A percentile compares a stretch with the other conserved stretches of the same genome.
Conservation (phyloP, 331 rosid species). For the Quercus lobata region DNA sequence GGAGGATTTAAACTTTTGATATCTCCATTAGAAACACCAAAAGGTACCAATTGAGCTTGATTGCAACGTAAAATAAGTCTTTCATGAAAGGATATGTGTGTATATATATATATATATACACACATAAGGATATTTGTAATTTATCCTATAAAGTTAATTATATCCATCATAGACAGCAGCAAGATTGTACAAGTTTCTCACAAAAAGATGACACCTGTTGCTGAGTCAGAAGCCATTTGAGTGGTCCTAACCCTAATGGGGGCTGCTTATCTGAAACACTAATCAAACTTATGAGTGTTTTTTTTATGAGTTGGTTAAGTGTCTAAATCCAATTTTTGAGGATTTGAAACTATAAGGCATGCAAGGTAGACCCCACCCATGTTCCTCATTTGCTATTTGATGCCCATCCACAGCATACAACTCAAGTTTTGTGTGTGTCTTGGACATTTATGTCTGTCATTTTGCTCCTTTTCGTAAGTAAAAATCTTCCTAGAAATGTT, state of each 20-base stretch:
- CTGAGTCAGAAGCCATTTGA: constrained; percentile 11
- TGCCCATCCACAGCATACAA: neutral
- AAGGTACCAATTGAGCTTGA: no score
- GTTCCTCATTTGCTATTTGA: neutral
- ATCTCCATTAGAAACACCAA: no score
- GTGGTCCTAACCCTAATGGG: constrained; percentile 23
- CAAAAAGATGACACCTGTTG: neutral
- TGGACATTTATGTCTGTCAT: neutral
- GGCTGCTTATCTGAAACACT: constrained; percentile 11
- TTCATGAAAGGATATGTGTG: no score
- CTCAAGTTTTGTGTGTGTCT: constrained; percentile 3
- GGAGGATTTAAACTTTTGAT: no score
- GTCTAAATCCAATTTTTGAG: constrained; percentile 1
- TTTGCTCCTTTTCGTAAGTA: no score
- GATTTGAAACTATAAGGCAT: constrained; percentile 10
- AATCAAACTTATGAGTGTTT: constrained; percentile 16
- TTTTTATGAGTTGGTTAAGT: constrained; percentile 19
- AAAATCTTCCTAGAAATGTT: no score
- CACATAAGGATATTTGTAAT: no score
- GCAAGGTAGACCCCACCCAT: constrained; percentile 20
- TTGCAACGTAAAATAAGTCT: no score
- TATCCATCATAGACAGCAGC: no score
- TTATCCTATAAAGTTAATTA: no score
- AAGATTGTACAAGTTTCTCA: no score
- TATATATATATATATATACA: no score